Evolutionary conservation across 805 yeast species (phyloP).

Genomic region (Nakazawaea peltata): DNA sequence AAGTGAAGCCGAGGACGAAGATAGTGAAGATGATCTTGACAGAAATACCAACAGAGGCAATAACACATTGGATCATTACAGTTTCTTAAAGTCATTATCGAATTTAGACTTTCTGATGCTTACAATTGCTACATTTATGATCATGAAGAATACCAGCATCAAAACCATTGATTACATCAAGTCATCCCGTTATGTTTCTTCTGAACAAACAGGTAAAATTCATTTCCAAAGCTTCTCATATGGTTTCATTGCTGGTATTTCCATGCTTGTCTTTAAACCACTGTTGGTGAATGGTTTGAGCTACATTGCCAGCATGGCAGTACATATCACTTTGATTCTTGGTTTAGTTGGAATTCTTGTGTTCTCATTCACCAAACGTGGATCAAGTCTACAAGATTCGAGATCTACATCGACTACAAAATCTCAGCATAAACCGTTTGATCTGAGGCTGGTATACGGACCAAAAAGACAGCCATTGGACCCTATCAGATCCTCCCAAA

Average conservation of each 20-base stretch:
- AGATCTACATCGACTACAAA: not conserved
- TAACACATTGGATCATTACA: not conserved
- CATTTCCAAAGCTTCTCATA: constrained; percentile 19
- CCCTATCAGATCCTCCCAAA: constrained; percentile 1
- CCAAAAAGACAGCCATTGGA: not conserved
- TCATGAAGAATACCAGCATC: too few relatives aligned
- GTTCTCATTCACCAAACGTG: not conserved
- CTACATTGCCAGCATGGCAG: constrained; percentile 14
- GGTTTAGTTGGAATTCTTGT: not conserved
- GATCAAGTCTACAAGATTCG: too few relatives aligned
- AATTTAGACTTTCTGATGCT: too few relatives aligned
- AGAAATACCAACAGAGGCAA: not conserved
- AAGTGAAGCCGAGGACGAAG: constrained; percentile 1
- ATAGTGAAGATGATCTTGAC: not conserved
- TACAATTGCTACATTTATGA: too few relatives aligned
- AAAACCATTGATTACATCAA: too few relatives aligned
- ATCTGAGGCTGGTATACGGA: not conserved
- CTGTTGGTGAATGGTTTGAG: constrained; percentile 14
- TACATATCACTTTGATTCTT: constrained; percentile 6
- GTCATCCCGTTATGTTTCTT: constrained; percentile 15
- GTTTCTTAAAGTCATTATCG: not conserved
- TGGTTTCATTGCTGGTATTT: constrained; percentile 14
- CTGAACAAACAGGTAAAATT: constrained; percentile 15
- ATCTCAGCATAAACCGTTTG: constrained; percentile 12
- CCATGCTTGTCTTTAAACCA: constrained; percentile 16